Conservation (phyloP, 805 yeast genomes). For the Spathaspora hagerdaliae region DNA sequence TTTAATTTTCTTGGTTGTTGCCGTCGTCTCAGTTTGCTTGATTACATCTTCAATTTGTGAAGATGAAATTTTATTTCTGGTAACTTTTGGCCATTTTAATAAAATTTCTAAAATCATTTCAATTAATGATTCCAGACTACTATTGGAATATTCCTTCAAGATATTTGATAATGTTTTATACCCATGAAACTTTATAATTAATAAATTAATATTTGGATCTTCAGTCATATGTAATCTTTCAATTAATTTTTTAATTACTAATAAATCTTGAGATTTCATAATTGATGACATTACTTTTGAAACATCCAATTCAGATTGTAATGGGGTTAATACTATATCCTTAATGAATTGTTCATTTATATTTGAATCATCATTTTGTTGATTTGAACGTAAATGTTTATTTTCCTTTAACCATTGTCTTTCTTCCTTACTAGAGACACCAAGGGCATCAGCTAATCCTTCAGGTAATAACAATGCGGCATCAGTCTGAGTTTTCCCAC, state of each 20-base stretch:
- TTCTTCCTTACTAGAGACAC: constrained; percentile 65
- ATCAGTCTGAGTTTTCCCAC: constrained; percentile 96
- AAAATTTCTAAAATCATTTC: constrained; percentile 57
- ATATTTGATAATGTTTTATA: constrained; percentile 70
- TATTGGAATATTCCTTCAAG: constrained; percentile 29
- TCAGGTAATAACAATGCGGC: constrained; percentile 83
- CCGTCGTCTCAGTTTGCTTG: constrained; percentile 29
- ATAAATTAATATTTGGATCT: constrained; percentile 47
- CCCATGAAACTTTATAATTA: constrained; percentile 79
- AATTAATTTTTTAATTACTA: constrained; percentile 62
- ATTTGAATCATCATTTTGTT: constrained; percentile 51
- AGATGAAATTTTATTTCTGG: constrained; percentile 71
- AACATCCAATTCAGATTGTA: constrained; percentile 52
- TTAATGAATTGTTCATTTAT: constrained; percentile 65
- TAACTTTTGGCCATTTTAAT: constrained; percentile 50
- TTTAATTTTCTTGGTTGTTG: constrained; percentile 23
- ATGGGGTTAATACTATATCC: constrained; percentile 49
- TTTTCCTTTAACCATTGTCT: constrained; percentile 63
- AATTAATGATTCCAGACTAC: constrained; percentile 22
- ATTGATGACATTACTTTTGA: constrained; percentile 77
- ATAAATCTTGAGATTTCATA: constrained; percentile 67
- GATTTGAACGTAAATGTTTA: constrained; percentile 47
- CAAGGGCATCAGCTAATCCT: constrained; percentile 78
- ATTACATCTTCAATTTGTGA: constrained; percentile 70
- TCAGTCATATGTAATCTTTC: constrained; percentile 58